Evolutionary conservation across 306 rosid genomes (phyloP).

Genomic region (Ormosia semicastrata): DNA sequence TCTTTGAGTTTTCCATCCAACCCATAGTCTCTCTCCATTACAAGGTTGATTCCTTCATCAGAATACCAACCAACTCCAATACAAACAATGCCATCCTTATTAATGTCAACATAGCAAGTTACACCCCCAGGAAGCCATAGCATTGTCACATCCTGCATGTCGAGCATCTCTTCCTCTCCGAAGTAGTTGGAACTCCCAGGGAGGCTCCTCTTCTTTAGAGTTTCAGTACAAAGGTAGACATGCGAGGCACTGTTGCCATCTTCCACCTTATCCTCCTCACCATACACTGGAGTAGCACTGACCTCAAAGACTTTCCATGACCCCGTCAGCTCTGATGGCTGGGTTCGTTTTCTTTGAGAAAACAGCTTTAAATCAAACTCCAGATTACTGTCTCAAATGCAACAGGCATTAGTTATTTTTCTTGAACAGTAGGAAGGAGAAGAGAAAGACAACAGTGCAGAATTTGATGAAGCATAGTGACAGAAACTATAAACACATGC

Average conservation of each 20-base stretch:
- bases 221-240: conserved; percentile 79
- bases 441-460: background rate
- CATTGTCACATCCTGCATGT: conserved; percentile 74
- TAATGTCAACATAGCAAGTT: conserved; percentile 73
- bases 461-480: background rate
- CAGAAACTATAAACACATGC: conserved; percentile 1
- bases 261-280: conserved; percentile 39
- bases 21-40: conserved; percentile 96
- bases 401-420: background rate
- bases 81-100: conserved; percentile 78
- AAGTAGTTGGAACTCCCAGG: conserved; percentile 59
- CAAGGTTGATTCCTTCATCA: conserved; percentile 90
- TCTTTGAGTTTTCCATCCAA: conserved; percentile 87
- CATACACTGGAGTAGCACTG: conserved; percentile 72
- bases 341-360: conserved; percentile 72
- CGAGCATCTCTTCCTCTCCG: conserved; percentile 77
- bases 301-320: conserved; percentile 94
- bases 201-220: conserved; percentile 63
- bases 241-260: conserved; percentile 33
- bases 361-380: conserved; percentile 65
- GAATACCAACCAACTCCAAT: conserved; percentile 97
- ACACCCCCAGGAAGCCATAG: conserved; percentile 96
- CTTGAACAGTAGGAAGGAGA: background rate
- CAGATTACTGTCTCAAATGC: conserved; percentile 46
- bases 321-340: conserved; percentile 70